These are phyloP conservation scores for Gomphus sp. DNA, from an alignment of 1,284 basidiomycete genomes.

Conservation along the genomic window DNA sequence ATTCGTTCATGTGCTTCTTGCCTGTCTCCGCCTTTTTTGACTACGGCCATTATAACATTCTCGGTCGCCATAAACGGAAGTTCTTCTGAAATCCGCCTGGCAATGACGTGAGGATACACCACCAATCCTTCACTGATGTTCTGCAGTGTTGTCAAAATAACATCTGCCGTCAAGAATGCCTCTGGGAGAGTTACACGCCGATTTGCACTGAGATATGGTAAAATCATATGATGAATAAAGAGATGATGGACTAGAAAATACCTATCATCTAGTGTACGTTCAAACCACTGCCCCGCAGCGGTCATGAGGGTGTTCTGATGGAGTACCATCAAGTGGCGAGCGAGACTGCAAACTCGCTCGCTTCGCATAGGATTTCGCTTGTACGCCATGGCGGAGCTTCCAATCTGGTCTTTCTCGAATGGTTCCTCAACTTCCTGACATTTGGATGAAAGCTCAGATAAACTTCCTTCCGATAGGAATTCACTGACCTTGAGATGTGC, in stretches of 20 bases:
- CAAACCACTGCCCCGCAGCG: slow-evolving; percentile 90
- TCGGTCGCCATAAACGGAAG: slow-evolving; percentile 99
- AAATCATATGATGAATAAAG: slow-evolving; percentile 5
- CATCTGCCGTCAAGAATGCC: slow-evolving; percentile 95
- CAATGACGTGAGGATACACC: slow-evolving; percentile 96
- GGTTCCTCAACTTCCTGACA: slow-evolving; percentile 92
- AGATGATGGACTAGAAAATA: slow-evolving; percentile 20
- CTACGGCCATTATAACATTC: slow-evolving; percentile 99
- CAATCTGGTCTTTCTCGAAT: slow-evolving; percentile 98
- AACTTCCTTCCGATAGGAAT: background rate
- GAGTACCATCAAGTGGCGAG: slow-evolving; percentile 87
- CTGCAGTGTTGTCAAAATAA: slow-evolving; percentile 90
- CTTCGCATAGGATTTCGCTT: slow-evolving; percentile 99
- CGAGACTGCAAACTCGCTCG: slow-evolving; percentile 92
- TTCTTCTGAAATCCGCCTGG: slow-evolving; percentile 85
- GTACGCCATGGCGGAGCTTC: slow-evolving; percentile 99
- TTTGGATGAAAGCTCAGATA: background rate
- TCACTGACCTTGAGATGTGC: slow-evolving; percentile 77
- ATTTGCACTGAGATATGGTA: slow-evolving; percentile 63
- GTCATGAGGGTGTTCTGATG: slow-evolving; percentile 95
- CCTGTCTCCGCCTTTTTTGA: slow-evolving; percentile 90
- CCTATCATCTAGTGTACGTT: slow-evolving; percentile 93
- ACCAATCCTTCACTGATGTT: slow-evolving; percentile 97
- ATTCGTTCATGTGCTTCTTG: slow-evolving; percentile 98
- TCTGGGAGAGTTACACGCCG: slow-evolving; percentile 94